These are phyloP conservation scores for Globisporangium abappressorium DNA, from an alignment of 352 stramenopile species.

Conservation along the genomic window DNA sequence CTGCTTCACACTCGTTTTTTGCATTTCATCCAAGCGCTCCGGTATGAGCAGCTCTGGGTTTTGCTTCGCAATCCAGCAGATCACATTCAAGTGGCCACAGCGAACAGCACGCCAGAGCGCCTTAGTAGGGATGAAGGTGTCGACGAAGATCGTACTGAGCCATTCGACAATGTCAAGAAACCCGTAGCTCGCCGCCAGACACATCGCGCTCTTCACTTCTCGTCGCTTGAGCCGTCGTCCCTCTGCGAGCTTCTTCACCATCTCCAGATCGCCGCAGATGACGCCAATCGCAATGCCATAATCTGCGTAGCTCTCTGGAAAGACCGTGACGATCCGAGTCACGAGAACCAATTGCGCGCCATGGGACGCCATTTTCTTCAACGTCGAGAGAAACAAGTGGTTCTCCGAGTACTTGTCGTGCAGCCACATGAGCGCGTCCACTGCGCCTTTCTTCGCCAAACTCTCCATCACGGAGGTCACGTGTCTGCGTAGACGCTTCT, in stretches of 20 bases:
- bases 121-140: background rate
- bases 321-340: background rate
- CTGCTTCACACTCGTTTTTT: background rate
- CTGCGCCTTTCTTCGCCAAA: background rate
- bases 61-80: conserved; percentile 5
- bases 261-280: conserved; percentile 2
- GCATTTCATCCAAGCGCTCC: conserved; percentile 4
- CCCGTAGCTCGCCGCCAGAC: conserved; percentile 9
- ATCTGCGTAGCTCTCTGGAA: background rate
- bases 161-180: conserved; percentile 7
- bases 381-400: conserved; percentile 1
- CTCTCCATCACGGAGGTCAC: background rate
- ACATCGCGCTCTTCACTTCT: conserved; percentile 15
- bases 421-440: conserved; percentile 8
- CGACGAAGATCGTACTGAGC: background rate
- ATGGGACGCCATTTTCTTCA: conserved; percentile 10
- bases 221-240: background rate
- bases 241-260: background rate
- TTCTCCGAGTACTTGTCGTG: conserved; percentile 9
- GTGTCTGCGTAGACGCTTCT: background rate
- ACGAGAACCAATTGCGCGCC: conserved; percentile 4
- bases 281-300: conserved; percentile 7
- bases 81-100: background rate
- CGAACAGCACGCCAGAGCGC: conserved; percentile 12
- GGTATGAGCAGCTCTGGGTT: background rate